These are phyloP conservation scores for Lachancea waltii DNA, from an alignment of 805 yeast genomes.

Conservation along the genomic window DNA sequence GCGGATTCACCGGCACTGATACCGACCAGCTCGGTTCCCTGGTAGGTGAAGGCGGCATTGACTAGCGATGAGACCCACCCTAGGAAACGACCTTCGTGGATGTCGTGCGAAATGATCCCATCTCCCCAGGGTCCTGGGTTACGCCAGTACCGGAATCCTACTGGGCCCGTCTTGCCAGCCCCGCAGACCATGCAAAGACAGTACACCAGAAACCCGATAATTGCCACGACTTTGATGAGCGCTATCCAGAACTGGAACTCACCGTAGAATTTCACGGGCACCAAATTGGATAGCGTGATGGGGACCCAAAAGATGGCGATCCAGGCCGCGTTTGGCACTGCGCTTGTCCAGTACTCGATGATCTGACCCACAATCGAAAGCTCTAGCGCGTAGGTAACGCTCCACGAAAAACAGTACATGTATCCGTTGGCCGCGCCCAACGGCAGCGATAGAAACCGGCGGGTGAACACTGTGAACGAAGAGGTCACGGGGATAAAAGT, in stretches of 20 bases:
- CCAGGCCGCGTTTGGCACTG: slow-evolving; percentile 70
- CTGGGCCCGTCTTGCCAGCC: slow-evolving; percentile 61
- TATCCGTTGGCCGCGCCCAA: slow-evolving; percentile 68
- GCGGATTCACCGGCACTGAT: slow-evolving; percentile 68
- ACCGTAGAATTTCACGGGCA: slow-evolving; percentile 67
- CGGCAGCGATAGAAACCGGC: slow-evolving; percentile 63
- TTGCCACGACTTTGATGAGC: slow-evolving; percentile 57
- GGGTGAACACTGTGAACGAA: slow-evolving; percentile 63
- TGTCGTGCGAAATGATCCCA: slow-evolving; percentile 46
- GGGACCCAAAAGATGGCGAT: slow-evolving; percentile 58
- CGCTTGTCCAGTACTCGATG: slow-evolving; percentile 55
- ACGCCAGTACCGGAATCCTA: slow-evolving; percentile 78
- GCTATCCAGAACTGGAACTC: slow-evolving; percentile 76
- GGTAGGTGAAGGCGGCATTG: slow-evolving; percentile 74
- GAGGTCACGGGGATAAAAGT: slow-evolving; percentile 63
- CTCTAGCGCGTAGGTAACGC: slow-evolving; percentile 69
- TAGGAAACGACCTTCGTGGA: slow-evolving; percentile 51
- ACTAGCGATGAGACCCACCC: slow-evolving; percentile 67
- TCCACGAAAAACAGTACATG: slow-evolving; percentile 75
- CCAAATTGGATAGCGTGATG: slow-evolving; percentile 47
- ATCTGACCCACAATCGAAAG: slow-evolving; percentile 66
- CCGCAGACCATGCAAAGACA: slow-evolving; percentile 70
- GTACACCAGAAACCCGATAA: slow-evolving; percentile 63
- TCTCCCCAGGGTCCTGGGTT: slow-evolving; percentile 73
- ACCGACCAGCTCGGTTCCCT: slow-evolving; percentile 74